phyloP scores from a whole-genome alignment of 805 yeast genomes.

The Starmerella stigmatis region DNA sequence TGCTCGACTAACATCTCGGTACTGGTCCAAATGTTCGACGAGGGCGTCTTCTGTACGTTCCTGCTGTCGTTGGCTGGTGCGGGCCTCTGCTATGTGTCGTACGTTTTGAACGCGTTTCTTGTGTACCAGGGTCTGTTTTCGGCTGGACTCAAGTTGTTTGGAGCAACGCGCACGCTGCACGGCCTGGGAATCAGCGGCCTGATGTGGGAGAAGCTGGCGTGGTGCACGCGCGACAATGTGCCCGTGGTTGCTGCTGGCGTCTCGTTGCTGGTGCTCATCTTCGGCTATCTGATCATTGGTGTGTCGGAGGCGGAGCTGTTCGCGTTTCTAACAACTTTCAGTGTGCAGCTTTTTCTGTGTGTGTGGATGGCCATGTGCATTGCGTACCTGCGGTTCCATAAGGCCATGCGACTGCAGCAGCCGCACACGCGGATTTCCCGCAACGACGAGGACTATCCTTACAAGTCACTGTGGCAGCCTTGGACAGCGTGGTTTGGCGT shows the following conservation, averaged over 20 bases:
- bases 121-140: constrained; percentile 12
- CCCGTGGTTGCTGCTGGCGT: constrained; percentile 13
- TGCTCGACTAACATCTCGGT: background rate
- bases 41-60: constrained; percentile 15
- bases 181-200: constrained; percentile 16
- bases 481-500: constrained; percentile 49
- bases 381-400: constrained; percentile 50
- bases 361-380: constrained; percentile 66
- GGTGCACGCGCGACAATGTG: constrained; percentile 15
- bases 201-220: constrained; percentile 7
- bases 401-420: constrained; percentile 42
- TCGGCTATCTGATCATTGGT: constrained; percentile 6
- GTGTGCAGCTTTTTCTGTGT: constrained; percentile 26
- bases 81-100: constrained; percentile 10
- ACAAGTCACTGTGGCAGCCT: constrained; percentile 58
- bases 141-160: constrained; percentile 13
- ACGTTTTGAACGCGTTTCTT: constrained; percentile 12
- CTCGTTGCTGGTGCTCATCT: constrained; percentile 2
- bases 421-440: constrained; percentile 47
- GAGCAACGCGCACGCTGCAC: constrained; percentile 19
- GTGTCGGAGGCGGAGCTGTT: background rate
- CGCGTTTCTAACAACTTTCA: constrained; percentile 9
- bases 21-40: constrained; percentile 6
- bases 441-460: constrained; percentile 56
- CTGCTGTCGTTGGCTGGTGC: constrained; percentile 7